phyloP scores from a whole-genome alignment of 2,329 filamentous ascomycete genomes.

The Ophiosphaerella korrae region DNA sequence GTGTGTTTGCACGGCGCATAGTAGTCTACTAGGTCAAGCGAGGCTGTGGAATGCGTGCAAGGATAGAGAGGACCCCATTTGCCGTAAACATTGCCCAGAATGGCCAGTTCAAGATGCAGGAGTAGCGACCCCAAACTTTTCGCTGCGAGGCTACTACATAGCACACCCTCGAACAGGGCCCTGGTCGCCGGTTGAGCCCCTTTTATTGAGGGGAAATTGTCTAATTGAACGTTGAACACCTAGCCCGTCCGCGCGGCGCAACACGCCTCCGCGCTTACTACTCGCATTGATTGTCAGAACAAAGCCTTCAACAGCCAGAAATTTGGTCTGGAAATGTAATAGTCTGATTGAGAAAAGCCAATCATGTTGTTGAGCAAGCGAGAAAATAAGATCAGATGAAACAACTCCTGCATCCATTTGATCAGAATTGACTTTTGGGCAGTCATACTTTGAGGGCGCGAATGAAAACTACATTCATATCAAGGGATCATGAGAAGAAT shows the following conservation, averaged over 20 bases:
- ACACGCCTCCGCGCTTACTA: conserved; percentile 33
- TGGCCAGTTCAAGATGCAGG: conserved; percentile 3
- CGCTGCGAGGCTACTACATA: not conserved
- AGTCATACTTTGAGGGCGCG: conserved; percentile 8
- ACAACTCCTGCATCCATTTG: conserved; percentile 27
- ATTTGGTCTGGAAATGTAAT: conserved; percentile 23
- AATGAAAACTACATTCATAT: not conserved
- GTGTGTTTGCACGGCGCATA: not conserved
- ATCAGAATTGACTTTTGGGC: conserved; percentile 17
- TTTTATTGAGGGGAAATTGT: not conserved
- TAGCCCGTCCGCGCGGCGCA: conserved; percentile 18
- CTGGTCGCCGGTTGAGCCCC: conserved; percentile 18
- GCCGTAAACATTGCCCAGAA: not conserved
- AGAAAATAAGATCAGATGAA: conserved; percentile 20
- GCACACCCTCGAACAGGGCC: conserved; percentile 25
- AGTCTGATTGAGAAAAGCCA: conserved; percentile 19
- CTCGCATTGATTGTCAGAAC: conserved; percentile 26
- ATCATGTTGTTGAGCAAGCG: conserved; percentile 17
- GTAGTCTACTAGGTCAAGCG: not conserved
- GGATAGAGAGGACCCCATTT: too few species aligned
- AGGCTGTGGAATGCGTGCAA: too few species aligned
- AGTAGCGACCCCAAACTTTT: not conserved
- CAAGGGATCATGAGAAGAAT: not conserved
- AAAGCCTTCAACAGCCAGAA: conserved; percentile 13
- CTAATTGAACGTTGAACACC: conserved; percentile 1